These are phyloP conservation scores for Aspergillus ellipticus DNA, from an alignment of 495 filamentous ascomycete genomes.

Conservation along the genomic window DNA sequence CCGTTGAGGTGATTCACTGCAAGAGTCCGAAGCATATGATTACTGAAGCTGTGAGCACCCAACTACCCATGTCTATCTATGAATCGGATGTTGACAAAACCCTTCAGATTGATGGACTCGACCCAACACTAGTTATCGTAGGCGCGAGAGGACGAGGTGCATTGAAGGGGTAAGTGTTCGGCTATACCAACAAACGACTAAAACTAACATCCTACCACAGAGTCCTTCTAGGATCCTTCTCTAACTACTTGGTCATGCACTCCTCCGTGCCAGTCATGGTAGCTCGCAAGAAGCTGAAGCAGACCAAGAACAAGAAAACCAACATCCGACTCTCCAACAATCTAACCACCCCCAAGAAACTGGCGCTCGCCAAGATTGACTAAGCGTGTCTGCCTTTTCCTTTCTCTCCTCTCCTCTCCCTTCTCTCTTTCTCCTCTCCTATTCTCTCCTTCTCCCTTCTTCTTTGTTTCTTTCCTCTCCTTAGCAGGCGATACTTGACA, in stretches of 20 bases:
- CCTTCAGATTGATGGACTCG: slow-evolving; percentile 78
- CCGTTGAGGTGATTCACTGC: slow-evolving; percentile 96
- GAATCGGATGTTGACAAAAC: background rate
- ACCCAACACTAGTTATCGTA: slow-evolving; percentile 89
- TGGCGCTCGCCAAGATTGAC: slow-evolving; percentile 64
- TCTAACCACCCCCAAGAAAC: slow-evolving; percentile 58
- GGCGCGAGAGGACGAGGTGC: slow-evolving; percentile 87
- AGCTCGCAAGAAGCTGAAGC: slow-evolving; percentile 72
- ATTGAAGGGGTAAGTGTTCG: slow-evolving; percentile 74
- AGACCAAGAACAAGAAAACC: slow-evolving; percentile 62
- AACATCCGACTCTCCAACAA: slow-evolving; percentile 69
- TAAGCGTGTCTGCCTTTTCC: slow-evolving; percentile 20
- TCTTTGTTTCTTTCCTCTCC: background rate
- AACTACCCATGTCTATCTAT: background rate
- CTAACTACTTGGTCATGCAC: slow-evolving; percentile 94
- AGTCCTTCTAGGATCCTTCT: slow-evolving; percentile 90
- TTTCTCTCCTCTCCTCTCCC: background rate
- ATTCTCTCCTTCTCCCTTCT: background rate
- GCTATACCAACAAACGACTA: background rate
- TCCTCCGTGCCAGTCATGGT: slow-evolving; percentile 96
- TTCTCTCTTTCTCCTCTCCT: background rate
- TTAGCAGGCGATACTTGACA: background rate
- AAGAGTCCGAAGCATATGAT: slow-evolving; percentile 87
- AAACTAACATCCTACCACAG: slow-evolving; percentile 38
- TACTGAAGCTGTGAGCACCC: slow-evolving; percentile 63